A percentile compares a stretch with the other conserved stretches of the same genome.
Conservation (phyloP, 2,329 filamentous ascomycete genomes). For the Cladophialophora chaetospira region DNA sequence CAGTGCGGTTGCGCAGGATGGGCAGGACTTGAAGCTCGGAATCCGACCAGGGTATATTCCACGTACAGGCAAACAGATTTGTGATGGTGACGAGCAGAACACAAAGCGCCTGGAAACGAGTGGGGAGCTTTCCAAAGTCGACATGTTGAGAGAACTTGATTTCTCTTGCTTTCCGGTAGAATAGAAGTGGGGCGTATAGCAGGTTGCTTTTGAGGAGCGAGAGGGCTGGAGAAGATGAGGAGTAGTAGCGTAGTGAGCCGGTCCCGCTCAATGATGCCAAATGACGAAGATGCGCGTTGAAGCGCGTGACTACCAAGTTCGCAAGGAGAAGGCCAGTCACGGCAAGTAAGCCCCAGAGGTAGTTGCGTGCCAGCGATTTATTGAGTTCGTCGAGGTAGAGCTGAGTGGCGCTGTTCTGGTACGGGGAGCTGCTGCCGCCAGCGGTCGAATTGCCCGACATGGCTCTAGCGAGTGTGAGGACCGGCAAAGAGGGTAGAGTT, state of each 20-base stretch:
- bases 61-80: conserved; percentile 54
- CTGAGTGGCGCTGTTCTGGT: conserved; percentile 32
- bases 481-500: not conserved
- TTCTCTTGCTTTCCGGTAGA: conserved; percentile 48
- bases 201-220: conserved; percentile 71
- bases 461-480: conserved; percentile 5
- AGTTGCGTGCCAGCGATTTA: conserved; percentile 60
- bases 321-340: conserved; percentile 64
- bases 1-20: conserved; percentile 47
- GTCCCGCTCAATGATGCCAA: conserved; percentile 74
- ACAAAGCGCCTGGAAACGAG: conserved; percentile 48
- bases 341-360: conserved; percentile 65
- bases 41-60: conserved; percentile 45
- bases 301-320: conserved; percentile 65
- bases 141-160: conserved; percentile 47
- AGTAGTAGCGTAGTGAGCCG: conserved; percentile 70
- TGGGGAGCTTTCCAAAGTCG: conserved; percentile 50
- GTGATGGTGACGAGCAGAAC: conserved; percentile 45
- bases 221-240: conserved; percentile 57
- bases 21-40: conserved; percentile 39
- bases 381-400: conserved; percentile 45
- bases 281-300: conserved; percentile 69
- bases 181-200: conserved; percentile 50
- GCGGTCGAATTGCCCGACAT: conserved; percentile 11
- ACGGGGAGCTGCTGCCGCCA: not conserved